Percentiles rank a stretch among this genome's conserved stretches.
phyloP scores from a whole-genome alignment of 306 rosid genomes.

The Pterocarpus santalinus region DNA sequence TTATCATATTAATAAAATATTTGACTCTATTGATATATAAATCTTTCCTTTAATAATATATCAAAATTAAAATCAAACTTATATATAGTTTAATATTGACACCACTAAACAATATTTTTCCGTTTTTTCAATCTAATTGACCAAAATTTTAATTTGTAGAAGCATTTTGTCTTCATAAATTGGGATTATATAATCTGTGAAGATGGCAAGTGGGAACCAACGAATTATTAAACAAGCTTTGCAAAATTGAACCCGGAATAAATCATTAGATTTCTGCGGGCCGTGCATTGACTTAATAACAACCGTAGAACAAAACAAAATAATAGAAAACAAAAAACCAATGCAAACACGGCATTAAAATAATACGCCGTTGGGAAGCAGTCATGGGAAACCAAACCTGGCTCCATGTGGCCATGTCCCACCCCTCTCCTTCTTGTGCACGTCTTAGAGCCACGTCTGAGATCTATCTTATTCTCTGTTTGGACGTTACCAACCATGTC shows the following conservation, averaged over 20 bases:
- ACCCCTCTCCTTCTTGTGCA: constrained; percentile 1
- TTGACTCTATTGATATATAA: too few relatives aligned
- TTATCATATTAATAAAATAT: too few relatives aligned
- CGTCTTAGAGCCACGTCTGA: constrained; percentile 42
- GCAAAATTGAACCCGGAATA: constrained; percentile 9
- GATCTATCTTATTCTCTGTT: constrained; percentile 22
- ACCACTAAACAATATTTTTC: neutral
- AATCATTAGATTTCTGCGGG: constrained; percentile 46
- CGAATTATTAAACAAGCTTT: constrained; percentile 16
- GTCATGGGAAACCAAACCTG: neutral
- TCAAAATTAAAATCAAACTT: too few relatives aligned
- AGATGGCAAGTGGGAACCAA: constrained; percentile 22
- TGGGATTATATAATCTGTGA: neutral
- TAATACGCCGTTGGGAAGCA: constrained; percentile 24
- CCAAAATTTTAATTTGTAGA: neutral
- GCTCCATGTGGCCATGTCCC: constrained; percentile 49
- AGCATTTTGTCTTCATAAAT: neutral
- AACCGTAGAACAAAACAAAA: neutral
- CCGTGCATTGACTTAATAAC: constrained; percentile 45
- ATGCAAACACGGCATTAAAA: constrained; percentile 45
- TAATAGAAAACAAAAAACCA: neutral
- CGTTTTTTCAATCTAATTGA: neutral
- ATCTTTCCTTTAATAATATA: too few relatives aligned
- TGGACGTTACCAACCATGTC: constrained; percentile 47
- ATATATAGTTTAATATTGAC: neutral